Evolutionary conservation across 768 basidiomycete species (phyloP), one percentile per base, ranked within the genome.

Genomic region (Leucocoprinus sp.): DNA sequence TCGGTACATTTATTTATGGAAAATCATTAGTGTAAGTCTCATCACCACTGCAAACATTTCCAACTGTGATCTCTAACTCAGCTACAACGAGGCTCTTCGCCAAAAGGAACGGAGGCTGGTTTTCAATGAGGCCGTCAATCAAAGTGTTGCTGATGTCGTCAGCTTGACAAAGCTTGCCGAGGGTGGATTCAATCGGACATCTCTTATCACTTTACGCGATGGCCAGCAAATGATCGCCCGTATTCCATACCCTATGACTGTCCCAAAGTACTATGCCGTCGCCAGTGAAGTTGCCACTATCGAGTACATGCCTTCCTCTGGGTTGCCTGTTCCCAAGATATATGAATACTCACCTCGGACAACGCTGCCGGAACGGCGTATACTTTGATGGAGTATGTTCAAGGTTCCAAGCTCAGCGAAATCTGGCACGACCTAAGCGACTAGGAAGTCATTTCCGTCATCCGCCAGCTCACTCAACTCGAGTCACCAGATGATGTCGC

Each of bases 231-330:
- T 72, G 54, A 57, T 73, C 4, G 70, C 69, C 0, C 67, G 66
- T 21, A 61, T 71, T 40, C 71, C 71, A 31, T 68, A 65, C 52
- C 66, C 65, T 4, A 43, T 50, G 15, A 61, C 61, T 27, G 52
- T 57, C 7, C 70, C 67, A 49, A 66, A 65, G 50, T 62, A 53
- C 60, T 64, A 52, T 54, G 58, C 60, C 36, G 54, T 68, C 14
- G 70, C 72, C 5, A 72, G 70, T 51, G 72, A 74, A 50, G 70
- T 67, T 19, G 71, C 71, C 15, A 74, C 72, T 4, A 63, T 74
- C 61, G 56, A 34, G 28, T 70, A 65, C 15, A 62, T 67, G 26
- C 65, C 68, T 53, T 57, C 61, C 46, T 54, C 40, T 45, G 64
- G 62, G 45, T 51, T 74, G 47, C 71, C 70, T 51, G 47, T 68